phyloP scores from a whole-genome alignment of 208 protist species.

The Leishmania guyanensis region DNA sequence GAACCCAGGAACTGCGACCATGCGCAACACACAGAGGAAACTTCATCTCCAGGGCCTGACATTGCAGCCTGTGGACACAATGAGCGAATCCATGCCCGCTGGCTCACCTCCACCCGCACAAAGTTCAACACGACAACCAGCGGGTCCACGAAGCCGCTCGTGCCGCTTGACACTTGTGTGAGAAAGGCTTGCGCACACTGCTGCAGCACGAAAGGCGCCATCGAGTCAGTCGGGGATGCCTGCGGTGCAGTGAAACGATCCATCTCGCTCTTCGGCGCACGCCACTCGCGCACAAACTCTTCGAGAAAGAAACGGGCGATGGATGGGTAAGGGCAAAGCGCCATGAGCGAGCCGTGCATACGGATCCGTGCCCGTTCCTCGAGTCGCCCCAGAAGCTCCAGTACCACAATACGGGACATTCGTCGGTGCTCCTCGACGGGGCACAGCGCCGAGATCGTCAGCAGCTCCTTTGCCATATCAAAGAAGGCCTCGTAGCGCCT shows the following conservation, averaged over 20 bases:
- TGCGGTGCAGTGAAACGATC: background rate
- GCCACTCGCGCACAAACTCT: conserved; percentile 51
- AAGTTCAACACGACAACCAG: conserved; percentile 71
- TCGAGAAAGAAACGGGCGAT: conserved; percentile 66
- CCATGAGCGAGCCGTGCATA: conserved; percentile 58
- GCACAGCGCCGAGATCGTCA: conserved; percentile 56
- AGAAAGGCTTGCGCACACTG: conserved; percentile 45
- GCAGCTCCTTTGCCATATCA: conserved; percentile 52
- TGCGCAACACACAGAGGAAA: background rate
- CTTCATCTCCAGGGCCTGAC: background rate
- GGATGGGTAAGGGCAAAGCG: conserved; percentile 69
- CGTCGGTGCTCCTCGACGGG: conserved; percentile 39
- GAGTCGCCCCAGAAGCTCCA: conserved; percentile 44
- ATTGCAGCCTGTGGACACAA: background rate
- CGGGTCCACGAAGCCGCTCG: conserved; percentile 71
- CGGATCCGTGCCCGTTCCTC: conserved; percentile 47
- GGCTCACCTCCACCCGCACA: conserved; percentile 40
- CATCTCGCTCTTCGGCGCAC: background rate
- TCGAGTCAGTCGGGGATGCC: conserved; percentile 3
- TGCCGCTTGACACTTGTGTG: conserved; percentile 31
- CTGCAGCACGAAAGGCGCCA: conserved; percentile 41
- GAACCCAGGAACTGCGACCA: conserved; percentile 9
- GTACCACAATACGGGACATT: conserved; percentile 33
- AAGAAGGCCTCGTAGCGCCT: conserved; percentile 60
- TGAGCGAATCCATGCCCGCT: conserved; percentile 2